These are phyloP conservation scores for Geotrichum armillariae DNA, from an alignment of 1,139 yeast species.

Conservation along the genomic window DNA sequence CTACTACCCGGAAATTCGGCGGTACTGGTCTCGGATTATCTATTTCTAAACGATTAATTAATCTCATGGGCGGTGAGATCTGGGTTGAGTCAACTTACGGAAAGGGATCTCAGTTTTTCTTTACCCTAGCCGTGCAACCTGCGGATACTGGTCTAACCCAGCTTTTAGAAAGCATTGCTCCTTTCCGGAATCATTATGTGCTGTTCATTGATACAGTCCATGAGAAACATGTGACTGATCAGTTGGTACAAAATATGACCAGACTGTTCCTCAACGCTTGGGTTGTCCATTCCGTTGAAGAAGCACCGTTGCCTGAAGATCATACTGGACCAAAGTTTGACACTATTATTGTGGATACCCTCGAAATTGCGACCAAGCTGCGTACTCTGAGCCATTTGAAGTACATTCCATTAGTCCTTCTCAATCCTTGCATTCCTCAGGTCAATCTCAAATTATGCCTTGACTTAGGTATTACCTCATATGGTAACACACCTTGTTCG, in stretches of 20 bases:
- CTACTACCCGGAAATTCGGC: constrained; percentile 87
- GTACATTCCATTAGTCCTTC: constrained; percentile 75
- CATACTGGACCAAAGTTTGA: constrained; percentile 58
- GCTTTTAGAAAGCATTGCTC: constrained; percentile 67
- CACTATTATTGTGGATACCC: constrained; percentile 77
- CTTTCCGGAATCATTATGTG: constrained; percentile 55
- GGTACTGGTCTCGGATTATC: constrained; percentile 88
- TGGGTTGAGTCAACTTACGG: constrained; percentile 86
- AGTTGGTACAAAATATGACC: constrained; percentile 53
- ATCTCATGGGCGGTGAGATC: constrained; percentile 84
- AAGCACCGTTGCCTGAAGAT: constrained; percentile 43
- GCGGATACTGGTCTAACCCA: constrained; percentile 64
- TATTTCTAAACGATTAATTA: constrained; percentile 81
- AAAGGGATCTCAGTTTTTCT: constrained; percentile 78
- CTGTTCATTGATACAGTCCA: constrained; percentile 78
- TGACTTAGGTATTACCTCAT: constrained; percentile 83
- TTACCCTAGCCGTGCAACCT: constrained; percentile 78
- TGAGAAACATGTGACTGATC: constrained; percentile 57
- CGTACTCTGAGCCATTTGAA: constrained; percentile 71
- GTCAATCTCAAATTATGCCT: constrained; percentile 79
- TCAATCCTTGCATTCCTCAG: constrained; percentile 76
- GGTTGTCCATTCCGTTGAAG: constrained; percentile 45
- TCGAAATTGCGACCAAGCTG: constrained; percentile 69
- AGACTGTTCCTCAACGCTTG: constrained; percentile 44
- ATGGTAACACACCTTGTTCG: constrained; percentile 85